phyloP scores from a whole-genome alignment of 805 yeast species.

The Metschnikowia cerradonensis region DNA sequence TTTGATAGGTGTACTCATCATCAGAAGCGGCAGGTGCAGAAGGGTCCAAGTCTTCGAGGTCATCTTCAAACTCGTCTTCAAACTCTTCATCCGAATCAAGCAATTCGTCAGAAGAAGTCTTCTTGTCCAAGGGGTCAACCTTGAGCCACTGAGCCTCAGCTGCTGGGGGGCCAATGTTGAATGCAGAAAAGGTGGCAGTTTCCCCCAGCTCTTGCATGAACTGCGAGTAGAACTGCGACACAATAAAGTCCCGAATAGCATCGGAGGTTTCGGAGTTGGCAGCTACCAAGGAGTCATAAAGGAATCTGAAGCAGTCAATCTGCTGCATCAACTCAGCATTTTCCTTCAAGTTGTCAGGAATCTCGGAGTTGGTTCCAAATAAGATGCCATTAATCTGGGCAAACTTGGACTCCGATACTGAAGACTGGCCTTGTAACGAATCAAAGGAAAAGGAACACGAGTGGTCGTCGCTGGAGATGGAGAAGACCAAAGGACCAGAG shows the following conservation, averaged over 20 bases:
- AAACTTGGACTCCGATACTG: conserved; percentile 2
- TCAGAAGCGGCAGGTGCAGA: not conserved
- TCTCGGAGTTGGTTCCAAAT: conserved; percentile 1
- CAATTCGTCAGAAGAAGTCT: not conserved
- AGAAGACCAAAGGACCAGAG: conserved; percentile 3
- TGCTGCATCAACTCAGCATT: conserved; percentile 4
- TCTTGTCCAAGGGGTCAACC: not conserved
- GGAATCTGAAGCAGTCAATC: conserved; percentile 3
- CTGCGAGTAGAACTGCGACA: conserved; percentile 4
- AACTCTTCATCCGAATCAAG: not conserved
- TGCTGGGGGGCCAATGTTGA: not conserved
- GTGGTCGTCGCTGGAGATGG: conserved; percentile 2
- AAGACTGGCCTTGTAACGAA: not conserved
- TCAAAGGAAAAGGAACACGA: conserved; percentile 4
- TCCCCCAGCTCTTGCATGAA: not conserved
- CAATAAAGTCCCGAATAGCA: conserved; percentile 2
- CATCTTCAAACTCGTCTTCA: not conserved
- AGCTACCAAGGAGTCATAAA: conserved; percentile 2
- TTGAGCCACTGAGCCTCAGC: not conserved
- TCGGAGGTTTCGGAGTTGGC: conserved; percentile 2
- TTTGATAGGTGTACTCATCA: not conserved
- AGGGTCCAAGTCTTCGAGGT: not conserved
- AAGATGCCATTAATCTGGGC: conserved; percentile 2
- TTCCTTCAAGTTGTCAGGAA: not conserved
- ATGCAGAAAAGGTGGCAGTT: not conserved